phyloP scores from a whole-genome alignment of 345 rosid species.

The Durio zibethinus region DNA sequence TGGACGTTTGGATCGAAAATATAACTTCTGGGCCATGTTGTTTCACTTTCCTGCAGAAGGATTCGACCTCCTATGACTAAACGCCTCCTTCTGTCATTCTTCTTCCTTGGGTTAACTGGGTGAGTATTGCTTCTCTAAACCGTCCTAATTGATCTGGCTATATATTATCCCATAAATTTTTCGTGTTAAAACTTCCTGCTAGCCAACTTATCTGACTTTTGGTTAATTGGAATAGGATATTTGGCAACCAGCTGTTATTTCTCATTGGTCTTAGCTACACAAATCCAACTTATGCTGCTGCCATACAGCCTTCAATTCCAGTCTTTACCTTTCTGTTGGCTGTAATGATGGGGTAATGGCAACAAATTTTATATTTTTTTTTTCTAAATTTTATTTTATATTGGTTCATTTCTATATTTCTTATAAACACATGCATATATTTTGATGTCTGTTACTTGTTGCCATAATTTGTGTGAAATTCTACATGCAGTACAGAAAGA shows the following conservation, averaged over 20 bases:
- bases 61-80: conserved; percentile 70
- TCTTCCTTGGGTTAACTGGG: conserved; percentile 94
- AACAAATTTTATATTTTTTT: background rate
- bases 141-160: conserved; percentile 1
- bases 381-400: background rate
- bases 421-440: conserved; percentile 9
- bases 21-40: conserved; percentile 19
- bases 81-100: conserved; percentile 61
- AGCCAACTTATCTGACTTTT: conserved; percentile 10
- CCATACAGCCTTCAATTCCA: conserved; percentile 94
- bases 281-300: conserved; percentile 98
- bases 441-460: conserved; percentile 22
- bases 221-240: conserved; percentile 56
- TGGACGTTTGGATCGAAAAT: background rate
- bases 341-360: conserved; percentile 81
- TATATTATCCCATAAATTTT: conserved; percentile 8
- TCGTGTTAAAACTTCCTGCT: conserved; percentile 11
- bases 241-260: conserved; percentile 95
- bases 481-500: conserved; percentile 92
- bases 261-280: conserved; percentile 93
- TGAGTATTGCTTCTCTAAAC: conserved; percentile 28
- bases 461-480: conserved; percentile 21
- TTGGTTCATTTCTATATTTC: background rate
- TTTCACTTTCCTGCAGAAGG: conserved; percentile 50
- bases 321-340: conserved; percentile 93